Conservation (phyloP, 1,284 basidiomycete species). For the Tilletia setariae region DNA sequence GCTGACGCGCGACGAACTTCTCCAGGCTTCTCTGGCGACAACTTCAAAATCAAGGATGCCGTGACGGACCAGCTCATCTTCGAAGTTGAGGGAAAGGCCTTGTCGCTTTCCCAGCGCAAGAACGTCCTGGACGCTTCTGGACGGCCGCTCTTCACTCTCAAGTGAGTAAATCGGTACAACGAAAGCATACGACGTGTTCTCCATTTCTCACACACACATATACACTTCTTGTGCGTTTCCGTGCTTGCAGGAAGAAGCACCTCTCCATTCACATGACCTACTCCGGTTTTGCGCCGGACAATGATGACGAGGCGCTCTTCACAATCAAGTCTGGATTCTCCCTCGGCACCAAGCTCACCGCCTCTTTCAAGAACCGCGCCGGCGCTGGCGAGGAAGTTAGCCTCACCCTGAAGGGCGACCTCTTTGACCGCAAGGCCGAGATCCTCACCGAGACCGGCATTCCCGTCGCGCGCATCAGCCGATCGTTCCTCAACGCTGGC, state of each 20-base stretch:
- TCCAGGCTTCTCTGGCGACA: conserved; percentile 23
- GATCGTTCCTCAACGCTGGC: conserved; percentile 27
- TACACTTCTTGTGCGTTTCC: background rate
- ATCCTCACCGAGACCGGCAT: conserved; percentile 28
- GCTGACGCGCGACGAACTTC: no score
- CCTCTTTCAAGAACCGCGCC: conserved; percentile 28
- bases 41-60: conserved; percentile 35
- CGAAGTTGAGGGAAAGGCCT: conserved; percentile 24
- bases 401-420: conserved; percentile 25
- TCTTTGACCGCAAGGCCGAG: conserved; percentile 23
- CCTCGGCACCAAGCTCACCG: conserved; percentile 27
- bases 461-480: conserved; percentile 27
- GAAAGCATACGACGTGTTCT: background rate
- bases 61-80: conserved; percentile 23
- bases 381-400: conserved; percentile 20
- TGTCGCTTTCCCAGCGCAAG: conserved; percentile 27
- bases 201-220: background rate
- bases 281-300: conserved; percentile 15
- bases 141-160: conserved; percentile 22
- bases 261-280: conserved; percentile 18
- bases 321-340: conserved; percentile 19
- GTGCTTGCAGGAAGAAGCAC: conserved; percentile 15
- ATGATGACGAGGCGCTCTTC: conserved; percentile 18
- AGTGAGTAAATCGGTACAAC: background rate
- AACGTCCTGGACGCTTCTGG: conserved; percentile 19